phyloP scores from a whole-genome alignment of 2,329 filamentous ascomycete species.

The Orbilia ellipsospora region DNA sequence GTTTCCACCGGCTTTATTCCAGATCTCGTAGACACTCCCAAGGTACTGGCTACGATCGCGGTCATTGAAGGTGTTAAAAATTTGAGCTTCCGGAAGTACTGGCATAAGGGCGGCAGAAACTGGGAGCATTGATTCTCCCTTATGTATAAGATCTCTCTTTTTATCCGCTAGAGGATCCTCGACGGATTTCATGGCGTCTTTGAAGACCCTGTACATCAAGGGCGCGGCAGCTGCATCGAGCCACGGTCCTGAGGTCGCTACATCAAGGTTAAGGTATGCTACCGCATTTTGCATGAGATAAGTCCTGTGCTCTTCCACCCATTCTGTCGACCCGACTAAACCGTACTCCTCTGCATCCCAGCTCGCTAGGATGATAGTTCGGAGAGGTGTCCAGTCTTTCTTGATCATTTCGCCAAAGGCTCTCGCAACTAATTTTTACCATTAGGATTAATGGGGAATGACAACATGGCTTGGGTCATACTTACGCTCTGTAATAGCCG shows the following conservation, averaged over 20 bases:
- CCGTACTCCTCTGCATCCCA: slow-evolving; percentile 98
- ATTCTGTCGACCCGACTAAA: slow-evolving; percentile 91
- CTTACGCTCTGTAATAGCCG: slow-evolving; percentile 64
- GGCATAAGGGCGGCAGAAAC: slow-evolving; percentile 20
- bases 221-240: slow-evolving; percentile 87
- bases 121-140: slow-evolving; percentile 36
- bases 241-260: slow-evolving; percentile 77
- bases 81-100: slow-evolving; percentile 4
- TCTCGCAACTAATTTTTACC: slow-evolving; percentile 73
- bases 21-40: slow-evolving; percentile 76
- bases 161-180: slow-evolving; percentile 45
- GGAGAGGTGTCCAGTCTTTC: slow-evolving; percentile 88
- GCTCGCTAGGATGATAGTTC: slow-evolving; percentile 94
- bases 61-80: slow-evolving; percentile 66
- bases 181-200: slow-evolving; percentile 43
- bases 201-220: slow-evolving; percentile 69
- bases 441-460: not conserved
- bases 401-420: slow-evolving; percentile 80
- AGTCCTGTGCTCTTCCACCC: slow-evolving; percentile 85
- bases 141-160: slow-evolving; percentile 31
- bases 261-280: slow-evolving; percentile 91
- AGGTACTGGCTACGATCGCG: slow-evolving; percentile 90
- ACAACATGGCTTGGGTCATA: slow-evolving; percentile 66
- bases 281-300: slow-evolving; percentile 77
- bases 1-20: slow-evolving; percentile 58